Percentiles rank a stretch among this genome's conserved stretches.
phyloP scores from a whole-genome alignment of 805 yeast species.

The Brettanomyces sp. region DNA sequence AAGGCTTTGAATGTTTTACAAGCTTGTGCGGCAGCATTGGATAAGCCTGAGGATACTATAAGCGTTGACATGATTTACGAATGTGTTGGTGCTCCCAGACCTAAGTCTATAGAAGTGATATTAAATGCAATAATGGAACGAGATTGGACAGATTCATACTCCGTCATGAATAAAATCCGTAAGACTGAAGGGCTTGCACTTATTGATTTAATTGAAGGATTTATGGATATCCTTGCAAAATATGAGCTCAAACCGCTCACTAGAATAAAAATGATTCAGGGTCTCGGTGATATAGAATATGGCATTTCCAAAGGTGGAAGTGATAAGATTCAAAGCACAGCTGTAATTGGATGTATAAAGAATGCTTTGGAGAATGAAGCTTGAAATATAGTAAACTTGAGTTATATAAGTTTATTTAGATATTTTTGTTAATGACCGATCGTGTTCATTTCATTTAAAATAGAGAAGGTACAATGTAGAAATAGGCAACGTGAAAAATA shows the following conservation, averaged over 20 bases:
- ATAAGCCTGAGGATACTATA: slow-evolving; percentile 40
- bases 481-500: too few species aligned
- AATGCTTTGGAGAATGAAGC: slow-evolving; percentile 44
- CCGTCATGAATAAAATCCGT: slow-evolving; percentile 58
- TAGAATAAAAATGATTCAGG: slow-evolving; percentile 54
- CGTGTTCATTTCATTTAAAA: background rate
- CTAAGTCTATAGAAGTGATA: slow-evolving; percentile 68
- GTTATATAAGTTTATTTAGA: background rate
- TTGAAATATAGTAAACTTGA: background rate
- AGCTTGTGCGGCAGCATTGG: slow-evolving; percentile 79
- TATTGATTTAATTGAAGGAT: slow-evolving; percentile 72
- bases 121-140: slow-evolving; percentile 73
- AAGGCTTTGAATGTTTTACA: slow-evolving; percentile 87
- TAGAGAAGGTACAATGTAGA: too few species aligned
- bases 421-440: background rate
- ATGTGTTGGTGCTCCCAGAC: slow-evolving; percentile 93
- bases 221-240: slow-evolving; percentile 60
- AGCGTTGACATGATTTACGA: slow-evolving; percentile 75
- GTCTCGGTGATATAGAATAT: slow-evolving; percentile 82
- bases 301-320: slow-evolving; percentile 88
- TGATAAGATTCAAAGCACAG: slow-evolving; percentile 83
- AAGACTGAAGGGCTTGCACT: slow-evolving; percentile 77
- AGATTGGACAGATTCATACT: slow-evolving; percentile 75
- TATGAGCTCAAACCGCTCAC: slow-evolving; percentile 57
- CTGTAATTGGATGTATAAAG: slow-evolving; percentile 81